Evolutionary conservation across 2,329 filamentous ascomycete species (phyloP).

Genomic region (Talaromyces sp.): DNA sequence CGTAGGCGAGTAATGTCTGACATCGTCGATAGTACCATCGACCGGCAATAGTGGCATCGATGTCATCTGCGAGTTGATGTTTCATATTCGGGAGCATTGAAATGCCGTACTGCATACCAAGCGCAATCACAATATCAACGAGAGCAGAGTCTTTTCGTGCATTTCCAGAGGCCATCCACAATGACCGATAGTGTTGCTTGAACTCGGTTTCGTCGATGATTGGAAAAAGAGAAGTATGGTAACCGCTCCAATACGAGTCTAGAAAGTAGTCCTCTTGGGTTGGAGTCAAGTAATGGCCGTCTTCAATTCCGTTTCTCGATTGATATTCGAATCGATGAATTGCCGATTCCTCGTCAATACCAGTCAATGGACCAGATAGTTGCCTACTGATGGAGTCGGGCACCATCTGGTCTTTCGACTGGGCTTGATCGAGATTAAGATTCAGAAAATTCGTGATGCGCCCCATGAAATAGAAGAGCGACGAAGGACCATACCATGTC

Average conservation of each 20-base stretch:
- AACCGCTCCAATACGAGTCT: constrained; percentile 49
- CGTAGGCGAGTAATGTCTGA: constrained; percentile 43
- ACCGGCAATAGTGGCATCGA: constrained; percentile 45
- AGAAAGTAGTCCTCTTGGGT: constrained; percentile 50
- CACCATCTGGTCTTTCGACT: constrained; percentile 30
- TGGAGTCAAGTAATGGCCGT: constrained; percentile 33
- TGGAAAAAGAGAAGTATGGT: constrained; percentile 40
- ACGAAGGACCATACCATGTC: constrained; percentile 47
- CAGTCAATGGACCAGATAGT: constrained; percentile 19
- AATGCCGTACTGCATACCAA: constrained; percentile 51
- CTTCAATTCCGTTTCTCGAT: constrained; percentile 15
- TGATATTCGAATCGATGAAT: constrained; percentile 1
- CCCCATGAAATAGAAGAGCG: constrained; percentile 46
- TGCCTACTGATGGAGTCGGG: constrained; percentile 28
- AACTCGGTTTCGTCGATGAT: constrained; percentile 48
- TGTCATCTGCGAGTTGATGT: constrained; percentile 22
- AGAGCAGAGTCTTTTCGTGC: constrained; percentile 47
- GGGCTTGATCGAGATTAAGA: constrained; percentile 32
- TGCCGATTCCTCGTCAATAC: neutral
- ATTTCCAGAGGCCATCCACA: constrained; percentile 34
- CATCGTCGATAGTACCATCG: constrained; percentile 49
- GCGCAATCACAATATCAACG: constrained; percentile 52
- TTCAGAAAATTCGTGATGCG: constrained; percentile 41
- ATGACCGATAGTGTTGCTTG: constrained; percentile 42
- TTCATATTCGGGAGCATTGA: constrained; percentile 1